Evolutionary conservation across 2,329 filamentous ascomycete species (phyloP).

Genomic region (Talaromyces sp.): DNA sequence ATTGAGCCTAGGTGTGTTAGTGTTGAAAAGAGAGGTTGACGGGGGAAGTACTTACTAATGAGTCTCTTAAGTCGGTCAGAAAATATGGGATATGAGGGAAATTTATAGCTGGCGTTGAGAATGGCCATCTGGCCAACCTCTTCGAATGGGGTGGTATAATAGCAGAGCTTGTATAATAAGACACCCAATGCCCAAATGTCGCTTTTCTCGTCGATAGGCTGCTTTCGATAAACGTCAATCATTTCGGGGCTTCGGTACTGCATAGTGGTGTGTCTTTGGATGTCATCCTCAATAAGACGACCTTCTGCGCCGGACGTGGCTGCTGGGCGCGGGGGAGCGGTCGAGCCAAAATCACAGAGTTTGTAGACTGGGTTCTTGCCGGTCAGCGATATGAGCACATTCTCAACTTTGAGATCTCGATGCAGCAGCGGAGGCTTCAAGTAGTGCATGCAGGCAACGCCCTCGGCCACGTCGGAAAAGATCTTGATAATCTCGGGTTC

Average conservation of each 20-base stretch:
- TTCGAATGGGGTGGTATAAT: slow-evolving; percentile 98
- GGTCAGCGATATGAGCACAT: slow-evolving; percentile 77
- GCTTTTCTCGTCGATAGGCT: slow-evolving; percentile 96
- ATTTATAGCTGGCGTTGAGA: slow-evolving; percentile 90
- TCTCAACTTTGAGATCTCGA: slow-evolving; percentile 95
- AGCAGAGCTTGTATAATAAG: slow-evolving; percentile 94
- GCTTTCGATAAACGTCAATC: slow-evolving; percentile 95
- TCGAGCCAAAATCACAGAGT: slow-evolving; percentile 95
- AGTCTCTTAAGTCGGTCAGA: slow-evolving; percentile 84
- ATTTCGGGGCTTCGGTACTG: slow-evolving; percentile 98
- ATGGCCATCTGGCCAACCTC: slow-evolving; percentile 97
- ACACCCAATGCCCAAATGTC: slow-evolving; percentile 98
- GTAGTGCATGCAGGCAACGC: slow-evolving; percentile 98
- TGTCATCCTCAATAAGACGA: slow-evolving; percentile 88
- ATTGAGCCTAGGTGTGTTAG: slow-evolving; percentile 62
- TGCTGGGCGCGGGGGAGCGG: slow-evolving; percentile 76
- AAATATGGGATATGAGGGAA: slow-evolving; percentile 80
- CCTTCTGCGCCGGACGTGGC: slow-evolving; percentile 85
- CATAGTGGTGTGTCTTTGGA: slow-evolving; percentile 93
- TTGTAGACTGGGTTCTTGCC: slow-evolving; percentile 74
- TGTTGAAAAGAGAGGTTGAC: neutral
- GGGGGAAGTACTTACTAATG: slow-evolving; percentile 59
- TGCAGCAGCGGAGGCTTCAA: slow-evolving; percentile 89
- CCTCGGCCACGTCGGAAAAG: slow-evolving; percentile 92
- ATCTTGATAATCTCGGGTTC: slow-evolving; percentile 97